Evolutionary conservation across 1,284 basidiomycete species (phyloP), one percentile per base, ranked within the genome.

Genomic region (Amylostereum areolatum): DNA sequence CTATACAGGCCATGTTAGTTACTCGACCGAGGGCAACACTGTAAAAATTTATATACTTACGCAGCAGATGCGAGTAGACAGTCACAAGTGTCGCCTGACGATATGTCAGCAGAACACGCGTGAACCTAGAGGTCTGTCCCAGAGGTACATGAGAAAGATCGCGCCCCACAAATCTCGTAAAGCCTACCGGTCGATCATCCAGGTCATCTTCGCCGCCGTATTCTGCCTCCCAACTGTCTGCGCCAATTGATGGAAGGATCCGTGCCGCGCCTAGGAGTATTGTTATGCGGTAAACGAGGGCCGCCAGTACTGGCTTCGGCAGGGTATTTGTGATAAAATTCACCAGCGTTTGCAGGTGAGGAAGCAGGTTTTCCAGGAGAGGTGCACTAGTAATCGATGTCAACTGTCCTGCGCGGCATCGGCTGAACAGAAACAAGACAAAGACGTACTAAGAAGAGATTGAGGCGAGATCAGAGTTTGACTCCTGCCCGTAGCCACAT

Each of bases 191-290:
- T 64, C 87, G 74, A 55, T 76, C 80, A 56, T 82, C 77, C 85
- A 85, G 88, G 11, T 74, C 78, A 56, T 76, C 73, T 58, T 81
- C 78, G 7, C 75, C 76, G 18, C 75, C 77, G 29, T 77, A 75
- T 55, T 85, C 87, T 2, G 70, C 73, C 54, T 88, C 85, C 83
- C 87, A 91, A 55, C 76, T 80, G 57, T 89, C 84, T n/a, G 79
- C 81, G 37, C 88, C 87, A 47, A 92, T 91, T 4, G 85, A 86
- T 12, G 89, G 88, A 35, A 92, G 69, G 52, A 96, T 91, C 42
- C 83, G 80, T 7, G 90, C 91, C 2, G 92, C 92, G 48, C 89
- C 73, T 57, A 95, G 89, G n/a, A 96, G 69, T 30, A 96, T 85
- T 7, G 81, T 72, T 18, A 95, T 73, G 35, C 93, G 84, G 66